These are phyloP conservation scores for Xylaria sp. DNA, from an alignment of 2,329 filamentous ascomycete species.

Conservation along the genomic window DNA sequence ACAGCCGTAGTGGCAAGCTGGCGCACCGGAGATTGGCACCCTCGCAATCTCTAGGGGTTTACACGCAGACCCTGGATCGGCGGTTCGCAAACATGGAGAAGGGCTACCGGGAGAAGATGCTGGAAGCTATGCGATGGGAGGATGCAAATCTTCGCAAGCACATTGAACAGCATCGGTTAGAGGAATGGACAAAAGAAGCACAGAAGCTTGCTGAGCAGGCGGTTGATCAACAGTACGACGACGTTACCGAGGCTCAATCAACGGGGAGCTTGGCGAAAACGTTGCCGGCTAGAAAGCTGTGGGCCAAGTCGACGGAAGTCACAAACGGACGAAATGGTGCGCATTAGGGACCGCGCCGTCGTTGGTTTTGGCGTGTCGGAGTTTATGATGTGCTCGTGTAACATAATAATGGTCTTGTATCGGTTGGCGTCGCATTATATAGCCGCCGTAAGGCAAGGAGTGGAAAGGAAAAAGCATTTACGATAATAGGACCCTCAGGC, in stretches of 20 bases:
- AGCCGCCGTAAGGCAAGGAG: conserved; percentile 39
- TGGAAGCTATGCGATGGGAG: conserved; percentile 78
- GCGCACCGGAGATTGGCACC: conserved; percentile 62
- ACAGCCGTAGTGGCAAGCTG: conserved; percentile 55
- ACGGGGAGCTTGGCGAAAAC: conserved; percentile 16
- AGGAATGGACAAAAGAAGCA: conserved; percentile 68
- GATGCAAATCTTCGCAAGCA: conserved; percentile 72
- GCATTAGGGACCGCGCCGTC: conserved; percentile 35
- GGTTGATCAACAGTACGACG: conserved; percentile 47
- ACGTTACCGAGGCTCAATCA: conserved; percentile 40
- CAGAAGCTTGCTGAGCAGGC: conserved; percentile 47
- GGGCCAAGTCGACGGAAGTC: conserved; percentile 36
- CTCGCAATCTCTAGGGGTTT: conserved; percentile 67
- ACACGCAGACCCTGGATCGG: conserved; percentile 69
- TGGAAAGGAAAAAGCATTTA: conserved; percentile 40
- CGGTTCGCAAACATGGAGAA: conserved; percentile 70
- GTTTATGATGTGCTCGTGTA: conserved; percentile 37
- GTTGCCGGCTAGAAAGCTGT: conserved; percentile 27
- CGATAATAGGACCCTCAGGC: conserved; percentile 15
- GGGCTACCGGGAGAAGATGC: conserved; percentile 72
- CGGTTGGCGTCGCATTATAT: conserved; percentile 42
- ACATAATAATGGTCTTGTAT: conserved; percentile 38
- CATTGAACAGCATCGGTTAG: conserved; percentile 75
- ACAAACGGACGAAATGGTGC: conserved; percentile 45
- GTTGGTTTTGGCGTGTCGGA: conserved; percentile 38